These are phyloP conservation scores for Hypoxylon sp. DNA, from an alignment of 2,329 filamentous ascomycete genomes.

Conservation along the genomic window DNA sequence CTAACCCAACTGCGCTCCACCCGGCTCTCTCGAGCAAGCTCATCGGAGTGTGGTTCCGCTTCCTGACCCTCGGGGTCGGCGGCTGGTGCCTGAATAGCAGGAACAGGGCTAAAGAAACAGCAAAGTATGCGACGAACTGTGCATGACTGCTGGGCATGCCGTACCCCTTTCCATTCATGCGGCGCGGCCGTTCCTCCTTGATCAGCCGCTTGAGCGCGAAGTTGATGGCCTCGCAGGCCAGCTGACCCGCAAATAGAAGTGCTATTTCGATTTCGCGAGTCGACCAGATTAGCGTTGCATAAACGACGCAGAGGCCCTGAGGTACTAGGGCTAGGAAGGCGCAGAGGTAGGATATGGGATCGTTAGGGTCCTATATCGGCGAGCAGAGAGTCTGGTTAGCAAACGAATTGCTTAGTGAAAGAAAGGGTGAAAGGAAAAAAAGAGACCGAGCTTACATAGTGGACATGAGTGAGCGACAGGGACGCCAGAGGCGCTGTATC, in stretches of 20 bases:
- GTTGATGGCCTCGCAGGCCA: constrained; percentile 92
- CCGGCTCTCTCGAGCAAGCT: constrained; percentile 71
- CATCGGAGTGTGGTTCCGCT: constrained; percentile 66
- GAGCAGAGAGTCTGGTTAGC: constrained; percentile 5
- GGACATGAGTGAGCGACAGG: constrained; percentile 93
- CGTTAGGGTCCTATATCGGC: constrained; percentile 78
- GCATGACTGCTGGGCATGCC: constrained; percentile 97
- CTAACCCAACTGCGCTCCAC: constrained; percentile 67
- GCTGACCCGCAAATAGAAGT: constrained; percentile 91
- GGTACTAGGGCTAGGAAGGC: constrained; percentile 95
- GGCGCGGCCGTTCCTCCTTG: constrained; percentile 88
- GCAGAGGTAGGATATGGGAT: constrained; percentile 86
- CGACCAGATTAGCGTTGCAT: constrained; percentile 90
- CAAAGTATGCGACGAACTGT: constrained; percentile 94
- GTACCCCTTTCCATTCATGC: constrained; percentile 92
- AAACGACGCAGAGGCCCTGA: constrained; percentile 90
- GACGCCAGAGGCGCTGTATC: constrained; percentile 78
- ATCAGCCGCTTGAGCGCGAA: constrained; percentile 90
- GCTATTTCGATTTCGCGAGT: constrained; percentile 90
- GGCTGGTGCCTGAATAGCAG: constrained; percentile 83
- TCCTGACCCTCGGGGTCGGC: constrained; percentile 54
- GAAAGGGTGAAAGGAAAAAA: constrained; percentile 2
- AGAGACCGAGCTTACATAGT: constrained; percentile 76
- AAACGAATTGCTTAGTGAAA: neutral
- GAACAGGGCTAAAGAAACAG: constrained; percentile 85